phyloP scores from a whole-genome alignment of 305 asterid species.

The Stenogyne calaminthoides region DNA sequence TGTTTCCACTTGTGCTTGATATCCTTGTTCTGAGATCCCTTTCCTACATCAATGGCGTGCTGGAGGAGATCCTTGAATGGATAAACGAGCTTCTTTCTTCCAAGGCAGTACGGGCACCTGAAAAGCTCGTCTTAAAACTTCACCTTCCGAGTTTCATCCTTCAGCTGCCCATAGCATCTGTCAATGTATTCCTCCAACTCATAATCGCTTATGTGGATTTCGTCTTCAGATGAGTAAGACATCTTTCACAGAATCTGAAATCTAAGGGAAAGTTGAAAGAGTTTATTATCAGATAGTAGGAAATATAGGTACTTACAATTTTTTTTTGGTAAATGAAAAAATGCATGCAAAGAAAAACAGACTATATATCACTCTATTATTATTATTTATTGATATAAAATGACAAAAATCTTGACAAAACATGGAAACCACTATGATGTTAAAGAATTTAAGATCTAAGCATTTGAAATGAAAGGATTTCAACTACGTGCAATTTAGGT shows the following conservation, averaged over 20 bases:
- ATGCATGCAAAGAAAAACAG: slow-evolving; percentile 8
- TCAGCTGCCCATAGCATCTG: slow-evolving; percentile 45
- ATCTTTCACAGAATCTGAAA: slow-evolving; percentile 35
- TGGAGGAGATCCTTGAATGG: slow-evolving; percentile 48
- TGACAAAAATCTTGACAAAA: slow-evolving; percentile 3
- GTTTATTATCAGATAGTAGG: slow-evolving; percentile 7
- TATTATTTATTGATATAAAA: neutral
- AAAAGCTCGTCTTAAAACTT: slow-evolving; percentile 42
- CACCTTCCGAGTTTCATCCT: slow-evolving; percentile 40
- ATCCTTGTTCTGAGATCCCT: slow-evolving; percentile 46
- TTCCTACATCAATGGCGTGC: slow-evolving; percentile 53
- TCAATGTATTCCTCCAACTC: slow-evolving; percentile 58
- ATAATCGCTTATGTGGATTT: slow-evolving; percentile 59
- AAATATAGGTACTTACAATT: neutral
- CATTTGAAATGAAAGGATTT: neutral
- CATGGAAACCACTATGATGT: neutral
- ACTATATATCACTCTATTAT: neutral
- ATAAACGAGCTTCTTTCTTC: slow-evolving; percentile 62
- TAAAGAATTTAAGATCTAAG: neutral
- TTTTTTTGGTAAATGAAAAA: neutral
- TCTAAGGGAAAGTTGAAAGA: neutral
- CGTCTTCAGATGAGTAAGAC: slow-evolving; percentile 58
- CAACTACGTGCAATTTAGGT: neutral
- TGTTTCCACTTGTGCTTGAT: slow-evolving; percentile 59
- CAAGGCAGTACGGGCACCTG: slow-evolving; percentile 76